Conservation (phyloP, 148 eudicot genomes). For the Vaccinium macrocarpon region DNA sequence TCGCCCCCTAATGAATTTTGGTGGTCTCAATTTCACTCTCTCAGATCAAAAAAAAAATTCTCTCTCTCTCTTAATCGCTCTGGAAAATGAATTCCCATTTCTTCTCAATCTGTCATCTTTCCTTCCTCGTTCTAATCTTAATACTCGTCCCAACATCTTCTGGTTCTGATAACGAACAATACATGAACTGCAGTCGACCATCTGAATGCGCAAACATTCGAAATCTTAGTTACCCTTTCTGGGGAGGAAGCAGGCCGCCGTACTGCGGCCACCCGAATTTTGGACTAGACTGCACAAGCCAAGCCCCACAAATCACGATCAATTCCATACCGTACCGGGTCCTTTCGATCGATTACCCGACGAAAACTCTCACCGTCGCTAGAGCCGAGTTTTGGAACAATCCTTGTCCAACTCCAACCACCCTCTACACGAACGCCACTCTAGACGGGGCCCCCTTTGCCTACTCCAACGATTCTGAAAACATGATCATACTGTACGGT, state of each 20-base stretch:
- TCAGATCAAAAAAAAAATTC: too few relatives aligned
- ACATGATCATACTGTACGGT: slow-evolving; percentile 38
- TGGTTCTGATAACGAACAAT: slow-evolving; percentile 19
- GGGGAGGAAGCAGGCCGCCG: slow-evolving; percentile 29
- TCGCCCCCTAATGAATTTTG: background rate
- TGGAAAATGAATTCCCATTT: slow-evolving; percentile 18
- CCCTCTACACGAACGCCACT: slow-evolving; percentile 17
- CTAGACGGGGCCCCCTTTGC: slow-evolving; percentile 29
- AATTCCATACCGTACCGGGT: slow-evolving; percentile 29
- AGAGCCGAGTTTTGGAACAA: slow-evolving; percentile 28
- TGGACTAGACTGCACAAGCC: slow-evolving; percentile 31
- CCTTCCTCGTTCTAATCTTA: slow-evolving; percentile 6
- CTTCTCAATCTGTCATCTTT: slow-evolving; percentile 1
- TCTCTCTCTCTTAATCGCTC: background rate
- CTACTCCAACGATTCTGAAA: slow-evolving; percentile 17
- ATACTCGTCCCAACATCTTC: slow-evolving; percentile 10
- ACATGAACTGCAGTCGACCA: slow-evolving; percentile 26
- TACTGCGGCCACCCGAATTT: slow-evolving; percentile 56
- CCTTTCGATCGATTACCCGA: slow-evolving; percentile 2
- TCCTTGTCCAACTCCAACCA: slow-evolving; percentile 22
- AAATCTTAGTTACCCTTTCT: slow-evolving; percentile 51
- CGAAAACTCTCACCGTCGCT: slow-evolving; percentile 30
- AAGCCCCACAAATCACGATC: slow-evolving; percentile 24
- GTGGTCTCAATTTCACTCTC: background rate
- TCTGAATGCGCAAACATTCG: slow-evolving; percentile 33